phyloP scores from a whole-genome alignment of 2,329 filamentous ascomycete species.

The Neofusicoccum parvum region DNA sequence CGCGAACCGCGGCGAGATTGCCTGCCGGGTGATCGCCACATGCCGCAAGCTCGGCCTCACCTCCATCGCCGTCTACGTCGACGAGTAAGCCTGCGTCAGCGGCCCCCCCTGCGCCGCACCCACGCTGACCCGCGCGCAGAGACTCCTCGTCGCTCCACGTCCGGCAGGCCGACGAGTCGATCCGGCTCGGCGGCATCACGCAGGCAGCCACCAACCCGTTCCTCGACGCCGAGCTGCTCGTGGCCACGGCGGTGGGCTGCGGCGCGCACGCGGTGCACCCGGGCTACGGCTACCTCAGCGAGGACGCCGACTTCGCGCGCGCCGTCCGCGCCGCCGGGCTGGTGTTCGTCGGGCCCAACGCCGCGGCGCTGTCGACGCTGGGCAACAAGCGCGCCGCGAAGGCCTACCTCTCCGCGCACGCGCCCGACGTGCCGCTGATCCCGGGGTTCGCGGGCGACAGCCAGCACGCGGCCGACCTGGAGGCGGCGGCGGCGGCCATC shows the following conservation, averaged over 20 bases:
- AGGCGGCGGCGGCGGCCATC: conserved; percentile 44
- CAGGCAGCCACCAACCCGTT: conserved; percentile 55
- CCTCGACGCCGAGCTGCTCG: conserved; percentile 47
- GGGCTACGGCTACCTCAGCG: conserved; percentile 68
- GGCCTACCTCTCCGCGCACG: conserved; percentile 49
- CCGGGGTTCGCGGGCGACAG: conserved; percentile 56
- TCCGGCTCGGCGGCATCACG: conserved; percentile 43
- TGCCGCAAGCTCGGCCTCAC: conserved; percentile 52
- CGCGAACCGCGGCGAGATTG: conserved; percentile 63
- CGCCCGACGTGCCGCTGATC: conserved; percentile 57
- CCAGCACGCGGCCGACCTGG: conserved; percentile 49
- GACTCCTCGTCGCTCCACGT: conserved; percentile 51
- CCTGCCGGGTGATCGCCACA: conserved; percentile 54
- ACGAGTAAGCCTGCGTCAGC: conserved; percentile 28
- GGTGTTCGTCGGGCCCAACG: conserved; percentile 61
- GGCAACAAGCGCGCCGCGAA: conserved; percentile 62
- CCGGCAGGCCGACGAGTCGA: conserved; percentile 39
- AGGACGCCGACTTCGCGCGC: conserved; percentile 64
- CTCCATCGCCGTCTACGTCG: conserved; percentile 60
- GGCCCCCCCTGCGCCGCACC: conserved; percentile 61
- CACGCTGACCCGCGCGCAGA: conserved; percentile 49
- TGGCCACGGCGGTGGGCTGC: no score
- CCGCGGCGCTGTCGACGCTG: conserved; percentile 56
- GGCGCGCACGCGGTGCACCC: conserved; percentile 63
- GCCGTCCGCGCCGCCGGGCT: conserved; percentile 57